Conservation (phyloP, 345 rosid species). For the Geranium rotundifolium region DNA sequence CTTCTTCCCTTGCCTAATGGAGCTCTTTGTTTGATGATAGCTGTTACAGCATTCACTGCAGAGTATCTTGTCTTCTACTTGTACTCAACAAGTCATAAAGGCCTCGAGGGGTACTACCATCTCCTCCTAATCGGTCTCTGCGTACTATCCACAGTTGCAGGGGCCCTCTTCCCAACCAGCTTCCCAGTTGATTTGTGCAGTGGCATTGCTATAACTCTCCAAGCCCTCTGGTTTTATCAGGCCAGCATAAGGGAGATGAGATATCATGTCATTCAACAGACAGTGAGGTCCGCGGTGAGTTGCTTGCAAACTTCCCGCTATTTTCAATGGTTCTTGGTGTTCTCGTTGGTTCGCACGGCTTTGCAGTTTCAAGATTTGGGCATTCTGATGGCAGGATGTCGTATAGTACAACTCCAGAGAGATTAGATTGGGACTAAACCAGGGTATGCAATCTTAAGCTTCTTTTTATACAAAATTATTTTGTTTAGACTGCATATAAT, state of each 20-base stretch:
- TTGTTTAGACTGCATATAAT: too few relatives aligned
- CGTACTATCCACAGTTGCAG: constrained; percentile 46
- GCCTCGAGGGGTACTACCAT: constrained; percentile 94
- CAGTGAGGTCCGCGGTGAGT: constrained; percentile 59
- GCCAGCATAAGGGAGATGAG: constrained; percentile 26
- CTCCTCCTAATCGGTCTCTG: constrained; percentile 84
- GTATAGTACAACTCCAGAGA: constrained; percentile 14
- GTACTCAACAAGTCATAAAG: constrained; percentile 90
- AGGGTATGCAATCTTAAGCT: constrained; percentile 1
- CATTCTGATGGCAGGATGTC: constrained; percentile 15
- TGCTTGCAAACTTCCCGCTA: constrained; percentile 76
- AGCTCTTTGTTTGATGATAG: constrained; percentile 62
- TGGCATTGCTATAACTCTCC: constrained; percentile 74
- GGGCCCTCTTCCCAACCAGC: constrained; percentile 67
- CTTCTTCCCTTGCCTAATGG: constrained; percentile 63
- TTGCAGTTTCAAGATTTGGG: constrained; percentile 51
- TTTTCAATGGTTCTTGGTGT: constrained; percentile 56
- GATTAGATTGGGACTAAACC: constrained; percentile 9
- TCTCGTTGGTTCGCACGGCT: constrained; percentile 40
- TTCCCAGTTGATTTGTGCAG: constrained; percentile 64
- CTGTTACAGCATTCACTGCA: constrained; percentile 58
- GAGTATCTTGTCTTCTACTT: constrained; percentile 26
- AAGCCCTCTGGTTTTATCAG: constrained; percentile 97
- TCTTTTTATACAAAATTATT: too few relatives aligned
- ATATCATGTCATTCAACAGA: constrained; percentile 45